Conservation (phyloP, 768 basidiomycete species). For the Macrolepiota dolichaula region DNA sequence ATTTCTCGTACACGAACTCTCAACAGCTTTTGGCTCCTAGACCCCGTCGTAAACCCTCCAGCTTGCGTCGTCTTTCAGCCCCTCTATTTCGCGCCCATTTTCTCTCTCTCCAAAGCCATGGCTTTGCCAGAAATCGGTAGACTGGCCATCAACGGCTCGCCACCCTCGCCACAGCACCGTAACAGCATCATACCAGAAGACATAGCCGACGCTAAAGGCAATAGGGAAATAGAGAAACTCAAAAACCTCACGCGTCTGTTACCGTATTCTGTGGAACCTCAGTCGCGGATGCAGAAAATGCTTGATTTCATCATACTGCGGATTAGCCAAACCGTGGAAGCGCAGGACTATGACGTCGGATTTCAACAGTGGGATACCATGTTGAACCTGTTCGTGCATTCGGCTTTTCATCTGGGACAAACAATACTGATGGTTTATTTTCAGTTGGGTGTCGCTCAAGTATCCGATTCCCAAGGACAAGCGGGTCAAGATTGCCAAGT, state of each 20-base stretch:
- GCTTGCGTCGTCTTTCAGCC: conserved; percentile 15
- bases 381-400: conserved; percentile 58
- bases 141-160: conserved; percentile 38
- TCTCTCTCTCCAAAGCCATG: conserved; percentile 22
- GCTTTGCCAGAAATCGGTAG: conserved; percentile 45
- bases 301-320: conserved; percentile 71
- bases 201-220: conserved; percentile 27
- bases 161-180: conserved; percentile 4
- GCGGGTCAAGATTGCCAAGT: conserved; percentile 66
- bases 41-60: not conserved
- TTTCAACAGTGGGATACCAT: conserved; percentile 79
- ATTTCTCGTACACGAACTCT: not conserved
- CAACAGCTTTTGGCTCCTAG: not conserved
- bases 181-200: conserved; percentile 23
- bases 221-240: conserved; percentile 55
- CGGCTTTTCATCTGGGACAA: conserved; percentile 5
- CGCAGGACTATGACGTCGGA: conserved; percentile 80
- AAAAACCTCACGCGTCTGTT: conserved; percentile 60
- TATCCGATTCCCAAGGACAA: conserved; percentile 84
- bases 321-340: conserved; percentile 70
- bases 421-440: conserved; percentile 7
- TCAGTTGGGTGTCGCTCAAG: conserved; percentile 73
- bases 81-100: conserved; percentile 12
- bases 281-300: conserved; percentile 71
- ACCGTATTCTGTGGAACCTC: conserved; percentile 76